A percentile compares a stretch with the other conserved stretches of the same genome.
Evolutionary conservation across 2,329 filamentous ascomycete genomes (phyloP).

Genomic region (Penicillium olsonii): DNA sequence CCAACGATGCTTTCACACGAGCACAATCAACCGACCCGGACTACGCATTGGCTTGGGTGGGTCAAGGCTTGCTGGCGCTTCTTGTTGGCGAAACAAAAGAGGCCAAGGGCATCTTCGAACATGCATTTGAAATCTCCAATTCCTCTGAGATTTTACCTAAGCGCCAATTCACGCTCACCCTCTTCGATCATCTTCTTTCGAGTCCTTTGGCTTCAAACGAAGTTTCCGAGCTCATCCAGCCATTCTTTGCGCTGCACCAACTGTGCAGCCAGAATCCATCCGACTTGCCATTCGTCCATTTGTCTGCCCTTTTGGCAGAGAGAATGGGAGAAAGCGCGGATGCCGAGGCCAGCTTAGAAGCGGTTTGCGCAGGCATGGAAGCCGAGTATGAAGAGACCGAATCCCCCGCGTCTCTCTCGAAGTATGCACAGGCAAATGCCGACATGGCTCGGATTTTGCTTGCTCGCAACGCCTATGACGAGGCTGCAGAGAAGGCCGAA

Average conservation of each 20-base stretch:
- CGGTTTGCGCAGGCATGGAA: slow-evolving; percentile 71
- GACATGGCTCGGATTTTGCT: slow-evolving; percentile 86
- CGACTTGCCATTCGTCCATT: slow-evolving; percentile 72
- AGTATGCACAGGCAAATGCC: slow-evolving; percentile 79
- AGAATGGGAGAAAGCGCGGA: slow-evolving; percentile 68
- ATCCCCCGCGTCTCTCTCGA: slow-evolving; percentile 69
- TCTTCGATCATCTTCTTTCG: slow-evolving; percentile 77
- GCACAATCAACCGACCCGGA: slow-evolving; percentile 95
- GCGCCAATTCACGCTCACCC: slow-evolving; percentile 74
- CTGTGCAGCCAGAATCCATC: slow-evolving; percentile 69
- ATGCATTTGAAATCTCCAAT: slow-evolving; percentile 90
- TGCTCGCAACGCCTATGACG: slow-evolving; percentile 63
- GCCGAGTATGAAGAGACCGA: slow-evolving; percentile 82
- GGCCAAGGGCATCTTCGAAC: slow-evolving; percentile 82
- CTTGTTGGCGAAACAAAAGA: slow-evolving; percentile 73
- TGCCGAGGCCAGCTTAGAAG: slow-evolving; percentile 65
- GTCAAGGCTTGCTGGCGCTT: slow-evolving; percentile 83
- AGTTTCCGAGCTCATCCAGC: slow-evolving; percentile 70
- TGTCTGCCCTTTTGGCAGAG: slow-evolving; percentile 79
- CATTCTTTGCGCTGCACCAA: slow-evolving; percentile 85
- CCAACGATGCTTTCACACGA: slow-evolving; percentile 84
- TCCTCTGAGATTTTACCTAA: slow-evolving; percentile 72
- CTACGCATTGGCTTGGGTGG: slow-evolving; percentile 89
- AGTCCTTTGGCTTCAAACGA: slow-evolving; percentile 55
- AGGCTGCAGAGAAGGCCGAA: slow-evolving; percentile 77